phyloP scores from a whole-genome alignment of 2,329 filamentous ascomycete genomes.

The Cryphonectria naterciae region DNA sequence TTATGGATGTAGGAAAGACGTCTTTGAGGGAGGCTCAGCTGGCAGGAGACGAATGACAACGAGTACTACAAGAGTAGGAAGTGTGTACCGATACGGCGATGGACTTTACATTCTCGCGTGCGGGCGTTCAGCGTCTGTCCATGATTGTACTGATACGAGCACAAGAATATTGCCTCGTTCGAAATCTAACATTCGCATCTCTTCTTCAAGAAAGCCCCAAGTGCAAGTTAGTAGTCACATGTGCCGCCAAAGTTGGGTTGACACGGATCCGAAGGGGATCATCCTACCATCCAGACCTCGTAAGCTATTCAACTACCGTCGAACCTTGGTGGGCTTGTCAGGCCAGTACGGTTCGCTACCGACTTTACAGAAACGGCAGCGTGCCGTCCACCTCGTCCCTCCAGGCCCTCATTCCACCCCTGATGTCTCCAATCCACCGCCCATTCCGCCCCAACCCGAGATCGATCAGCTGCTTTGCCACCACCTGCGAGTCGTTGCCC shows the following conservation, averaged over 20 bases:
- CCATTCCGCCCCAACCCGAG: constrained; percentile 57
- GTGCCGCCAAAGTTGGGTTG: constrained; percentile 7
- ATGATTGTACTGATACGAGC: constrained; percentile 28
- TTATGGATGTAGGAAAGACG: not conserved
- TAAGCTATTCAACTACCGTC: not conserved
- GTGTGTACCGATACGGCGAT: constrained; percentile 24
- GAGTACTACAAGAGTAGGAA: not conserved
- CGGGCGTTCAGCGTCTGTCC: constrained; percentile 38
- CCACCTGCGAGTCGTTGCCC: constrained; percentile 79
- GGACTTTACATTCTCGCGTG: constrained; percentile 19
- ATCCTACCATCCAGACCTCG: not conserved
- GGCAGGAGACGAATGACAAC: not conserved
- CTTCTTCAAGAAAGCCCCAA: not conserved
- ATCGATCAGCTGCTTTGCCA: constrained; percentile 67
- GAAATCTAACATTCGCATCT: constrained; percentile 25
- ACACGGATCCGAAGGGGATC: not conserved
- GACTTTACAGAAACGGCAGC: constrained; percentile 55
- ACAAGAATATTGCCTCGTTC: constrained; percentile 8
- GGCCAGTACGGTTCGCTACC: not conserved
- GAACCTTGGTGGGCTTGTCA: not conserved
- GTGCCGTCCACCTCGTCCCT: constrained; percentile 66
- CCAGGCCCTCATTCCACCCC: constrained; percentile 75
- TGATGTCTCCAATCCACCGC: constrained; percentile 70
- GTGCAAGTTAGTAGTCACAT: not conserved
- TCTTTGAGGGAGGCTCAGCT: not conserved